Evolutionary conservation across 805 yeast genomes (phyloP).

Genomic region (Barnettozyma pratensis): DNA sequence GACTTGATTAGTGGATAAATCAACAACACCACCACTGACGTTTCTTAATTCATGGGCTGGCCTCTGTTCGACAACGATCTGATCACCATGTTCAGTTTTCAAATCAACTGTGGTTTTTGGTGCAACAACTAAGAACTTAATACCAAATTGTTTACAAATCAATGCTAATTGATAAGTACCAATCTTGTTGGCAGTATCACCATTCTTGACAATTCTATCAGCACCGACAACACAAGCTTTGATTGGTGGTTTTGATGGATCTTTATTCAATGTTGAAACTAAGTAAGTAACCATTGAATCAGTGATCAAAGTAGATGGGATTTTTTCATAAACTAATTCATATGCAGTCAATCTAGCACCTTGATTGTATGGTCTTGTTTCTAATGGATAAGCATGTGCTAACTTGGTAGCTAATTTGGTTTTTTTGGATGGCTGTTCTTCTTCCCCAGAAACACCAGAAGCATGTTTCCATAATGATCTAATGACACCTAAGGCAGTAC

Average conservation of each 20-base stretch:
- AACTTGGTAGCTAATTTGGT: conserved; percentile 35
- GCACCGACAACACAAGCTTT: conserved; percentile 84
- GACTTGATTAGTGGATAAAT: conserved; percentile 23
- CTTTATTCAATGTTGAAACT: conserved; percentile 37
- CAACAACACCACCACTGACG: conserved; percentile 62
- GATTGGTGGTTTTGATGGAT: conserved; percentile 50
- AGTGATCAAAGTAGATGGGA: conserved; percentile 84
- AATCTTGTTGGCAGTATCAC: conserved; percentile 94
- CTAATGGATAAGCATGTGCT: conserved; percentile 77
- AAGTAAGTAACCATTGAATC: conserved; percentile 89
- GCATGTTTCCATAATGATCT: conserved; percentile 58
- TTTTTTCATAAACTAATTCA: conserved; percentile 78
- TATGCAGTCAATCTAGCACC: conserved; percentile 92
- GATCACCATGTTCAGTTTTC: conserved; percentile 59
- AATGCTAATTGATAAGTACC: conserved; percentile 90
- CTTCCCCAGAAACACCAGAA: conserved; percentile 18
- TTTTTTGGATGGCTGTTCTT: conserved; percentile 20
- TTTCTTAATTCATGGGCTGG: conserved; percentile 74
- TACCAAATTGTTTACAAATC: conserved; percentile 56
- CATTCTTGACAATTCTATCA: conserved; percentile 87
- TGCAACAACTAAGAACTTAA: conserved; percentile 90
- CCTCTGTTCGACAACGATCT: conserved; percentile 82
- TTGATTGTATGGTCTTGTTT: conserved; percentile 95
- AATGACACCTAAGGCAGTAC: conserved; percentile 92
- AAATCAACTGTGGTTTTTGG: conserved; percentile 88